phyloP scores from a whole-genome alignment of 345 rosid genomes.

The Arabis hirsuta region DNA sequence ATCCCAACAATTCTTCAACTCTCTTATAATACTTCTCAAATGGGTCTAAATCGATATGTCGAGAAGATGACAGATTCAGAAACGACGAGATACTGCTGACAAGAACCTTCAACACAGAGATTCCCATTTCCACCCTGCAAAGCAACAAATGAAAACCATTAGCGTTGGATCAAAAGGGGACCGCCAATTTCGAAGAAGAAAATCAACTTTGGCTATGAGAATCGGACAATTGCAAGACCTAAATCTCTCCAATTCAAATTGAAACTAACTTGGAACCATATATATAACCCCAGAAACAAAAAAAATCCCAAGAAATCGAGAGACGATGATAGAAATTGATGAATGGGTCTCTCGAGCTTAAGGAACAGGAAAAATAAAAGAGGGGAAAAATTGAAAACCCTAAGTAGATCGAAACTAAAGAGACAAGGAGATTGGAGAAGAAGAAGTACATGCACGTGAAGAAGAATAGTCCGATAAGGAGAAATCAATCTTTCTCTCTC shows the following conservation, averaged over 20 bases:
- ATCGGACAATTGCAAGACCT: neutral
- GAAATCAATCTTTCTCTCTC: neutral
- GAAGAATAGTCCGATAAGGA: neutral
- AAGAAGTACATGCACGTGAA: slow-evolving; percentile 27
- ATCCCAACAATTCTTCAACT: slow-evolving; percentile 77
- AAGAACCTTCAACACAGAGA: slow-evolving; percentile 68
- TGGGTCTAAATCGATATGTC: slow-evolving; percentile 63
- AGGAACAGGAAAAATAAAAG: neutral
- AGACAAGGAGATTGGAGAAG: neutral
- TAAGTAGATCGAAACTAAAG: slow-evolving; percentile 28
- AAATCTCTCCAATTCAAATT: too few species aligned
- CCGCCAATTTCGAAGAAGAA: neutral
- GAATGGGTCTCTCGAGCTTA: neutral
- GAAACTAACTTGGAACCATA: too few species aligned
- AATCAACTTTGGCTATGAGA: neutral
- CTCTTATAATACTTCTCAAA: slow-evolving; percentile 66
- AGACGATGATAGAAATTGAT: neutral
- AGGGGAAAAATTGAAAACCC: slow-evolving; percentile 19
- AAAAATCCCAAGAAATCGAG: neutral
- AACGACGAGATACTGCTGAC: slow-evolving; percentile 67
- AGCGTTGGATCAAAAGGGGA: neutral
- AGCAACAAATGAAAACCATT: neutral
- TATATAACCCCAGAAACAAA: neutral
- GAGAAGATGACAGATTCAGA: slow-evolving; percentile 62
- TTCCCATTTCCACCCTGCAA: slow-evolving; percentile 76